Conservation (phyloP, 208 protist genomes). For the Trichomonas gallinae region DNA sequence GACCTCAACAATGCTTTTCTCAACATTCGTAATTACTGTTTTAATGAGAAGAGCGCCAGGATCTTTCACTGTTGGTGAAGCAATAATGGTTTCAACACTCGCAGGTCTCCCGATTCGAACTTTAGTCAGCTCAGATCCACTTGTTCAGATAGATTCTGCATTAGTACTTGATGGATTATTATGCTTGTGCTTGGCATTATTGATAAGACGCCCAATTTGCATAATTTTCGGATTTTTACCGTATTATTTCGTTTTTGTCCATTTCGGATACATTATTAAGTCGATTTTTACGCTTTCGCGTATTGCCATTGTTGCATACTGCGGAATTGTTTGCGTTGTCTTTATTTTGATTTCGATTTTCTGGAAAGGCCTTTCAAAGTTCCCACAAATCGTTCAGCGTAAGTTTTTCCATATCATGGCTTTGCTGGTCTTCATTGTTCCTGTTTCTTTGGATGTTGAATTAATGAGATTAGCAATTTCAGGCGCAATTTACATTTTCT, state of each 20-base stretch:
- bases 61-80: not conserved
- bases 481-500: not conserved
- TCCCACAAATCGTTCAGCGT: not conserved
- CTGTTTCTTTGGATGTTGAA: not conserved
- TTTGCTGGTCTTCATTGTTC: not conserved
- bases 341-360: not conserved
- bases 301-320: not conserved
- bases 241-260: not conserved
- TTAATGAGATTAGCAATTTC: not conserved
- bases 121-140: not conserved
- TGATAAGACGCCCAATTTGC: not conserved
- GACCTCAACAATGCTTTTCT: not conserved
- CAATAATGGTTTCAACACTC: not conserved
- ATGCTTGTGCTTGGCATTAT: not conserved
- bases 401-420: conserved; percentile 22
- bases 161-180: not conserved
- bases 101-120: not conserved
- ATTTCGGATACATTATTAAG: not conserved
- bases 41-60: not conserved
- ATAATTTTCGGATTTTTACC: not conserved
- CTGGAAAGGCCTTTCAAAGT: not conserved
- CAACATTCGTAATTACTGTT: not conserved
- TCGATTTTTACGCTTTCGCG: not conserved
- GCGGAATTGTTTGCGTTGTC: not conserved
- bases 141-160: not conserved